Conservation (phyloP, 306 rosid genomes). For the Cucurbita argyrosperma region DNA sequence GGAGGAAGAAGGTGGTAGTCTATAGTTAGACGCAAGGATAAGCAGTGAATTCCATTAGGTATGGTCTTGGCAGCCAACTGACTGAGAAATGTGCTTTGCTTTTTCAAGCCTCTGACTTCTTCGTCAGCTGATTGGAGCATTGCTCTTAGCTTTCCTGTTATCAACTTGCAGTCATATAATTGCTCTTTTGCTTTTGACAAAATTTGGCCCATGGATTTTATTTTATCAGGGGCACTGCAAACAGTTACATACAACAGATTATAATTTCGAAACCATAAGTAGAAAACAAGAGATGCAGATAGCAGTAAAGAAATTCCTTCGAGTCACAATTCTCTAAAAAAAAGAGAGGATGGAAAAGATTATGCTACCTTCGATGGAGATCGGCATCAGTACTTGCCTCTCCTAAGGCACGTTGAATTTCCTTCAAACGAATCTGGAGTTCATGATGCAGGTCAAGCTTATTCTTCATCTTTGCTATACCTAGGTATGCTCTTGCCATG, state of each 20-base stretch:
- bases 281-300: not conserved
- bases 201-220: conserved; percentile 79
- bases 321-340: not conserved
- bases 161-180: conserved; percentile 83
- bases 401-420: conserved; percentile 71
- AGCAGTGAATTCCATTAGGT: conserved; percentile 94
- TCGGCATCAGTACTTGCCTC: conserved; percentile 64
- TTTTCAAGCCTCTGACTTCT: conserved; percentile 79
- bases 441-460: conserved; percentile 45
- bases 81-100: conserved; percentile 90
- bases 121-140: conserved; percentile 93
- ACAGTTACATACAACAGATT: conserved; percentile 14
- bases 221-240: conserved; percentile 54
- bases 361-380: conserved; percentile 51
- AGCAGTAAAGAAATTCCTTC: not conserved
- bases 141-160: conserved; percentile 81
- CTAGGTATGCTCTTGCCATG: conserved; percentile 81
- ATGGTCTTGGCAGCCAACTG: conserved; percentile 97
- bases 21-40: conserved; percentile 86
- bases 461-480: conserved; percentile 71
- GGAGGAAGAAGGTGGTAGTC: conserved; percentile 79
- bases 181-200: conserved; percentile 69
- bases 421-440: conserved; percentile 48
- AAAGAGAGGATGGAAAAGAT: not conserved
- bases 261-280: not conserved